A percentile compares a stretch with the other conserved stretches of the same genome.
phyloP scores from a whole-genome alignment of 2,329 filamentous ascomycete species.

The Aspergillus proliferans region DNA sequence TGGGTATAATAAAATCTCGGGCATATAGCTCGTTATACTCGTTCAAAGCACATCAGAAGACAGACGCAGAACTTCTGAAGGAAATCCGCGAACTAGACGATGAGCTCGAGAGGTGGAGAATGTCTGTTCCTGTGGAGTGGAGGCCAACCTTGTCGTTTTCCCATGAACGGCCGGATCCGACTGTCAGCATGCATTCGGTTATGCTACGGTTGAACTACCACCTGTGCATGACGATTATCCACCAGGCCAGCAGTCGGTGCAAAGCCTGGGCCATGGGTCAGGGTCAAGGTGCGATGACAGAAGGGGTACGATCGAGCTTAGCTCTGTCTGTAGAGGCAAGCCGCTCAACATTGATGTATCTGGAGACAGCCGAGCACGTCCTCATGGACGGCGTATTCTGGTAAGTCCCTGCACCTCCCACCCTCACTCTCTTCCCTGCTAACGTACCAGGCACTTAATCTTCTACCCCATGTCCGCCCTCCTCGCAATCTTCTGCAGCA shows the following conservation, averaged over 20 bases:
- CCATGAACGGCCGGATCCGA: slow-evolving; percentile 22
- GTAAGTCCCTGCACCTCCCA: slow-evolving; percentile 25
- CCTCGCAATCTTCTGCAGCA: slow-evolving; percentile 51
- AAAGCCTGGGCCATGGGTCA: slow-evolving; percentile 35
- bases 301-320: slow-evolving; percentile 48
- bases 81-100: slow-evolving; percentile 54
- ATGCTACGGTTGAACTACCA: slow-evolving; percentile 52
- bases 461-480: slow-evolving; percentile 54
- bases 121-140: slow-evolving; percentile 41
- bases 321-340: slow-evolving; percentile 51
- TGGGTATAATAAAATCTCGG: slow-evolving; percentile 49
- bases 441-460: slow-evolving; percentile 43
- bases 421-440: slow-evolving; percentile 7
- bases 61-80: slow-evolving; percentile 49
- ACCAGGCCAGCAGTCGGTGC: slow-evolving; percentile 50
- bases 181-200: slow-evolving; percentile 44
- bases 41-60: slow-evolving; percentile 41
- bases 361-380: slow-evolving; percentile 38
- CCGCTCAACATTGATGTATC: slow-evolving; percentile 48
- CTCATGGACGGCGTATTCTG: slow-evolving; percentile 47
- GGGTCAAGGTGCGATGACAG: slow-evolving; percentile 30
- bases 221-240: slow-evolving; percentile 50
- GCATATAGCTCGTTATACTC: slow-evolving; percentile 48
- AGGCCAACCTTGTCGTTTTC: slow-evolving; percentile 46
- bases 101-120: slow-evolving; percentile 51